Evolutionary conservation across 768 basidiomycete genomes (phyloP), one percentile per base, ranked within the genome.

Genomic region (Lentinula boryana): DNA sequence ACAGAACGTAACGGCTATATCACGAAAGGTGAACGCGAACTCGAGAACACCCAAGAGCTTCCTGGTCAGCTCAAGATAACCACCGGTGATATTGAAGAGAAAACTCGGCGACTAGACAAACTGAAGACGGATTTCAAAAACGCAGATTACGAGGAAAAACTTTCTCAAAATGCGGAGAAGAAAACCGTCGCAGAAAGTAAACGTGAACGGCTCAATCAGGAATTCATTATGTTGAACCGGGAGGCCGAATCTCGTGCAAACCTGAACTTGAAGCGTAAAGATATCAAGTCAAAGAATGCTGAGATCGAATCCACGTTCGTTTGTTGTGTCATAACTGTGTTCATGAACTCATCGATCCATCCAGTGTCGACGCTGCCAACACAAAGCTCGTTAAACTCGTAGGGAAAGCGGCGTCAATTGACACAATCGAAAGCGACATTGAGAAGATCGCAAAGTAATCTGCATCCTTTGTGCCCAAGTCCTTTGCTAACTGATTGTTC

Each of bases 161-260:
- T 92, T 23, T 74, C 68, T 0, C 85, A 89, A 61, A 81, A 84
- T 57, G 74, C 76, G 0, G 70, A 75, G 31, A 82, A 81, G 60
- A 75, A 78, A n/a, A 81, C 86, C 38, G 68, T 64, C 27, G 74
- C 92, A 54, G 93, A 98, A 62, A 84, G 84, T 38, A 79, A 78
- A 51, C 78, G 89, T 55, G 93, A 95, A 16, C 69, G 71, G 18
- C 74, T 96, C 62, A 91, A 87, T 58, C 64, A 71, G 0, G 95
- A 97, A 63, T 78, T 95, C 44, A 79, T 84, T 35, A 74, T 78
- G 1, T 72, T 97, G 65, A 93, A 85, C 65, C 67, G 84, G 49
- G 94, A 98, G 69, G 88, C 91, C 0, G 90, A 95, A 58, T 77
- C 84, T 1, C 78, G 96, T 48, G 93, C 95, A 2, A 88, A 84